A percentile compares a stretch with the other conserved stretches of the same genome.
These are phyloP conservation scores for Tuber aestivum DNA, from an alignment of 495 filamentous ascomycete genomes.

Conservation along the genomic window DNA sequence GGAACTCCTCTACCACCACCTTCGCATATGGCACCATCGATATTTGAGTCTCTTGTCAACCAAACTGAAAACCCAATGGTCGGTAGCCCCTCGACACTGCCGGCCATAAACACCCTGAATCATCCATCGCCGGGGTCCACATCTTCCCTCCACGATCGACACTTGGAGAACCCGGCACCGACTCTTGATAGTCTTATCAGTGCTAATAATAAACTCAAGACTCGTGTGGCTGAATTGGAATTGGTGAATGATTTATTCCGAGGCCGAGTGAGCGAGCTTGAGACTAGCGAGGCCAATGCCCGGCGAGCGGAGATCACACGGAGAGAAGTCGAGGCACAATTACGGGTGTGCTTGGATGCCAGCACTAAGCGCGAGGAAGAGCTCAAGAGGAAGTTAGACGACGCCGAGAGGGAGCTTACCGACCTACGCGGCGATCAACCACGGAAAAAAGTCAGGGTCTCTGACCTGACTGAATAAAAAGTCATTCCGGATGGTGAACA, in stretches of 20 bases:
- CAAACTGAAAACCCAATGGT: slow-evolving; percentile 55
- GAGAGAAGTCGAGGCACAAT: slow-evolving; percentile 52
- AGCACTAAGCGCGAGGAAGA: slow-evolving; percentile 70
- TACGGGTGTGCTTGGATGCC: slow-evolving; percentile 66
- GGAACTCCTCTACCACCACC: slow-evolving; percentile 67
- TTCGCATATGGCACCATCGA: slow-evolving; percentile 69
- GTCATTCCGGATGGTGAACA: slow-evolving; percentile 4
- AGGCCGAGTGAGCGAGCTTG: slow-evolving; percentile 78
- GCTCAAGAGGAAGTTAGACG: slow-evolving; percentile 72
- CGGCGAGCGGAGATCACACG: slow-evolving; percentile 55
- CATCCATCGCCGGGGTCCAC: slow-evolving; percentile 42
- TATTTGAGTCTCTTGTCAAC: slow-evolving; percentile 56
- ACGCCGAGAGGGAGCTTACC: slow-evolving; percentile 62
- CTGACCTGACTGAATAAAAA: slow-evolving; percentile 39
- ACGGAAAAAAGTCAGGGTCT: slow-evolving; percentile 42
- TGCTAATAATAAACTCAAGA: slow-evolving; percentile 75
- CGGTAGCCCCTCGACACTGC: slow-evolving; percentile 59
- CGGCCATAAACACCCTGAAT: slow-evolving; percentile 35
- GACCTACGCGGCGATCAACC: slow-evolving; percentile 44
- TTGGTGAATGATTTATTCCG: slow-evolving; percentile 92
- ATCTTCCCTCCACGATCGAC: slow-evolving; percentile 67
- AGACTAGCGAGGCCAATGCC: slow-evolving; percentile 66
- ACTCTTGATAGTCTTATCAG: slow-evolving; percentile 73
- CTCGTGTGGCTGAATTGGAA: slow-evolving; percentile 86
- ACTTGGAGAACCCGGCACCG: slow-evolving; percentile 62